Evolutionary conservation across 352 stramenopile genomes (phyloP).

Genomic region (Globisporangium yorkense): DNA sequence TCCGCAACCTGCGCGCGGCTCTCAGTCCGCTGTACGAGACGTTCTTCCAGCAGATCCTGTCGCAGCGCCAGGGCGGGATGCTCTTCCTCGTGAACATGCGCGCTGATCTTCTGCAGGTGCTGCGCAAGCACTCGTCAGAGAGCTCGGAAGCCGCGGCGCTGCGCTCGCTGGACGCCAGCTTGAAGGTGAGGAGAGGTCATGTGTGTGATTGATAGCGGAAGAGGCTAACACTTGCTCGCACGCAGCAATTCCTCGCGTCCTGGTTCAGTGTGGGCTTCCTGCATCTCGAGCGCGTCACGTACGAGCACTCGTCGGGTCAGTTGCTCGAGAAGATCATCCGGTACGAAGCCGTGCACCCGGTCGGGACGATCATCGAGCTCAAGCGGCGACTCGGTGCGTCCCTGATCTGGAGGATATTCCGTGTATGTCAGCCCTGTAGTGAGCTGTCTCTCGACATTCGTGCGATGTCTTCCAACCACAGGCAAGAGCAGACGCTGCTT

Average conservation of each 20-base stretch:
- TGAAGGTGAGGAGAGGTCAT: conserved; percentile 37
- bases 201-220: not conserved
- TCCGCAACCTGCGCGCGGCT: conserved; percentile 47
- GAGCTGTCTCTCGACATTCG: not conserved
- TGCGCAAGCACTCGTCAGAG: conserved; percentile 43
- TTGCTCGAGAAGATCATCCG: conserved; percentile 95
- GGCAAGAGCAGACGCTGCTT: conserved; percentile 86
- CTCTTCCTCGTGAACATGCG: conserved; percentile 78
- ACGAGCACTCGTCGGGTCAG: conserved; percentile 87
- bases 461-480: conserved; percentile 1
- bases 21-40: conserved; percentile 71
- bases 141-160: conserved; percentile 42
- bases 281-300: conserved; percentile 90
- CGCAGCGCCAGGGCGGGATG: conserved; percentile 76
- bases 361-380: conserved; percentile 92
- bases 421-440: no score
- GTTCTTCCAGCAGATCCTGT: conserved; percentile 81
- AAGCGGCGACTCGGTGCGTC: conserved; percentile 78
- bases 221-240: no score
- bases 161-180: conserved; percentile 60
- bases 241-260: conserved; percentile 78
- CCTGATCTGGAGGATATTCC: no score
- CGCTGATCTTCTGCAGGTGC: conserved; percentile 54
- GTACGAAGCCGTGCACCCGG: conserved; percentile 93
- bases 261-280: conserved; percentile 93